A percentile compares a stretch with the other conserved stretches of the same genome.
Evolutionary conservation across 345 rosid genomes (phyloP).

Genomic region (Excoecaria agallocha): DNA sequence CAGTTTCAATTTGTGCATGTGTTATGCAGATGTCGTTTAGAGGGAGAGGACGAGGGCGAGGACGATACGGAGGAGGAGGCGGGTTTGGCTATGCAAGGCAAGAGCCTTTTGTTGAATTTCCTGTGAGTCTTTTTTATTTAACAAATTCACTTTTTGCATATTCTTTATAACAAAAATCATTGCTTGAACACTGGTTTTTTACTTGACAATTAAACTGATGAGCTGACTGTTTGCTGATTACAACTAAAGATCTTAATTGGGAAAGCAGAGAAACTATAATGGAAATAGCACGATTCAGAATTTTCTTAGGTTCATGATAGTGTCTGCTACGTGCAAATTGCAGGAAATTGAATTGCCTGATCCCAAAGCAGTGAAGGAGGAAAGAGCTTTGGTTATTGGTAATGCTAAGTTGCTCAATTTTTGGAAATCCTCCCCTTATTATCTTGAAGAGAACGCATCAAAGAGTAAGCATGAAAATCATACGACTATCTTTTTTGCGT

Average conservation of each 20-base stretch:
- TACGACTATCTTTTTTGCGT: background rate
- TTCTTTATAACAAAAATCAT: background rate
- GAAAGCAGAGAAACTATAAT: background rate
- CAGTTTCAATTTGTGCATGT: background rate
- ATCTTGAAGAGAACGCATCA: background rate
- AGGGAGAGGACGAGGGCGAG: conserved; percentile 53
- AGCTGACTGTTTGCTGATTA: background rate
- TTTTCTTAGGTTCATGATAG: background rate
- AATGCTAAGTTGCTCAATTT: conserved; percentile 37
- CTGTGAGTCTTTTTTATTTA: conserved; percentile 1
- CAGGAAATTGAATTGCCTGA: conserved; percentile 51
- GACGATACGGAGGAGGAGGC: conserved; percentile 35
- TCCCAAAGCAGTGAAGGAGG: conserved; percentile 33
- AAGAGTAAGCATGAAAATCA: too few species aligned
- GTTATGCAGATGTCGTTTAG: conserved; percentile 43
- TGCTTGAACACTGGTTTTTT: background rate
- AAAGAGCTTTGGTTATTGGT: conserved; percentile 28
- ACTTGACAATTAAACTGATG: background rate
- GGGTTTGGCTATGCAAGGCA: conserved; percentile 13
- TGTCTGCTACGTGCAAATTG: background rate
- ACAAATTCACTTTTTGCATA: background rate
- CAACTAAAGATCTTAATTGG: background rate
- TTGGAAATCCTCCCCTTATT: conserved; percentile 57
- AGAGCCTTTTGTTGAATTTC: conserved; percentile 14
- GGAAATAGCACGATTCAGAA: background rate